These are phyloP conservation scores for Themeda triandra DNA, from an alignment of 176 grass and related monocot genomes.

Conservation along the genomic window DNA sequence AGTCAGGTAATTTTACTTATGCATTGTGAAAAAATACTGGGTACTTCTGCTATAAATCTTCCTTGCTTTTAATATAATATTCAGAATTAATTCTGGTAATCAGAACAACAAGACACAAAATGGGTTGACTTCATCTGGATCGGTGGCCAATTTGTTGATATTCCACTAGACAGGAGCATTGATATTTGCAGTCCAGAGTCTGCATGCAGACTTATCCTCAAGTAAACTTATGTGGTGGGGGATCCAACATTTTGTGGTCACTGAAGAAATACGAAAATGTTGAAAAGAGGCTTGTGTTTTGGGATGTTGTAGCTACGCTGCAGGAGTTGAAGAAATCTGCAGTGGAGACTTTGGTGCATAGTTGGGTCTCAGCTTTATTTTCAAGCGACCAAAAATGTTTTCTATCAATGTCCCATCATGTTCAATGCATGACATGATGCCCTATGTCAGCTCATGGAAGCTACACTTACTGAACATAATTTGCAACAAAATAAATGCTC, in stretches of 20 bases:
- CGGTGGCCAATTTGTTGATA: constrained; percentile 69
- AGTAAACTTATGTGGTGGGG: constrained; percentile 49
- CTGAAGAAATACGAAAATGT: constrained; percentile 61
- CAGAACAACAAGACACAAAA: constrained; percentile 65
- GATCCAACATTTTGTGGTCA: constrained; percentile 62
- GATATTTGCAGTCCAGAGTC: constrained; percentile 7
- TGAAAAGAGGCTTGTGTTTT: constrained; percentile 48
- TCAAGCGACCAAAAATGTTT: constrained; percentile 14
- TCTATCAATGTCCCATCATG: constrained; percentile 37
- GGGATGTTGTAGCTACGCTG: constrained; percentile 61
- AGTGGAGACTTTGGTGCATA: constrained; percentile 48
- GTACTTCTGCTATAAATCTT: not conserved
- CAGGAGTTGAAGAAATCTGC: constrained; percentile 45
- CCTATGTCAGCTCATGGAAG: constrained; percentile 48
- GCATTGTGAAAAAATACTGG: constrained; percentile 21
- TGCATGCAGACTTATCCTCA: constrained; percentile 29
- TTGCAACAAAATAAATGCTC: constrained; percentile 63
- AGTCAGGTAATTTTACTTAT: constrained; percentile 58
- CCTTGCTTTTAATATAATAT: not conserved
- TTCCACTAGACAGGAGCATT: constrained; percentile 45
- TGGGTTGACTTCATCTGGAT: constrained; percentile 77
- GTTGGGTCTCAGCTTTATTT: constrained; percentile 61
- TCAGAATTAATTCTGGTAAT: not conserved
- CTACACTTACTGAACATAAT: constrained; percentile 73
- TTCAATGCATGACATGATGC: constrained; percentile 27